Conservation (phyloP, 306 rosid genomes). For the Cicer yamashitae region DNA sequence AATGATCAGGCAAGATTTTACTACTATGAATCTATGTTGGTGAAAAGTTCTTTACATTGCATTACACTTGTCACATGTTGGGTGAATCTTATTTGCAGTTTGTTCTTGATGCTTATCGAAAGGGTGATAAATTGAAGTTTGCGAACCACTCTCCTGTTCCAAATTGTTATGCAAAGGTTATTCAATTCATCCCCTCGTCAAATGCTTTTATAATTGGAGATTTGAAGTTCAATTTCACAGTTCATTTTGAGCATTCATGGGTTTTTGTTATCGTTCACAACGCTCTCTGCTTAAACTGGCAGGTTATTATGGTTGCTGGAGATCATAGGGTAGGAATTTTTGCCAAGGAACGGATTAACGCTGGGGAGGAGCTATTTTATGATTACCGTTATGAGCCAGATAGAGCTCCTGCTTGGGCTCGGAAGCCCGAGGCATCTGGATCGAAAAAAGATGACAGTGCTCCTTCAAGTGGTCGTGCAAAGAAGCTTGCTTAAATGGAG, state of each 20-base stretch:
- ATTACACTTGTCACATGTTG: constrained; percentile 1
- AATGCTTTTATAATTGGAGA: neutral
- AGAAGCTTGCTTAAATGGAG: constrained; percentile 79
- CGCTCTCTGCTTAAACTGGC: constrained; percentile 38
- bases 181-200: constrained; percentile 19
- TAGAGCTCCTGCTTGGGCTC: constrained; percentile 99
- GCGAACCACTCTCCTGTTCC: constrained; percentile 99
- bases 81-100: constrained; percentile 61
- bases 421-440: constrained; percentile 88
- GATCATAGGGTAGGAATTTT: constrained; percentile 98
- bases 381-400: constrained; percentile 97
- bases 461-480: constrained; percentile 95
- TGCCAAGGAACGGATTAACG: constrained; percentile 91
- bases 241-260: constrained; percentile 10
- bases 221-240: constrained; percentile 17
- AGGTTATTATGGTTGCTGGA: constrained; percentile 99
- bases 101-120: constrained; percentile 96
- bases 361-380: constrained; percentile 98
- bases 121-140: constrained; percentile 97
- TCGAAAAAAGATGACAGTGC: constrained; percentile 86
- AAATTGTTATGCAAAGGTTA: constrained; percentile 98
- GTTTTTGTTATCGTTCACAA: constrained; percentile 9
- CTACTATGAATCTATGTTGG: neutral
- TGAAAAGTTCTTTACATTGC: neutral
- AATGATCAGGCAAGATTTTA: constrained; percentile 86